These are phyloP conservation scores for Fusarium ambrosium DNA, from an alignment of 2,329 filamentous ascomycete species.

Conservation along the genomic window DNA sequence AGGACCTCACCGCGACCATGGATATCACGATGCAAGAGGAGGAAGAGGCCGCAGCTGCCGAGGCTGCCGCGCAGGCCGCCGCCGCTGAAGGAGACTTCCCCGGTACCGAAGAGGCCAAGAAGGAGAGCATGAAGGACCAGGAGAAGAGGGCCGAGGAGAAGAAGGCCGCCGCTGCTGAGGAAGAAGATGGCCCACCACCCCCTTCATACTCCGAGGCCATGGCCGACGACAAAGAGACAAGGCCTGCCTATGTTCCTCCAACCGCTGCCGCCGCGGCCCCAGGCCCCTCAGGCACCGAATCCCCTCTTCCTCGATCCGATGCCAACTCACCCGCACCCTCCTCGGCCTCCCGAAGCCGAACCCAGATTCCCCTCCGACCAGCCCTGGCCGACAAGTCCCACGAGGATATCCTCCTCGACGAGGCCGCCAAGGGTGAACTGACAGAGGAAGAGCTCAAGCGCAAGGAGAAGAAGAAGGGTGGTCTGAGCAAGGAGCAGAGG, in stretches of 20 bases:
- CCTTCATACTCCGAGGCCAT: constrained; percentile 57
- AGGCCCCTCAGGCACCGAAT: constrained; percentile 33
- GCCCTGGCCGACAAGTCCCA: constrained; percentile 88
- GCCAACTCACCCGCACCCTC: constrained; percentile 59
- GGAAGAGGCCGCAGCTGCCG: constrained; percentile 69
- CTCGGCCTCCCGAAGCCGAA: constrained; percentile 58
- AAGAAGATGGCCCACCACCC: constrained; percentile 47
- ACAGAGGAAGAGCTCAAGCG: constrained; percentile 63
- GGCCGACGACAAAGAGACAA: constrained; percentile 54
- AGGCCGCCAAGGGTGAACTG: constrained; percentile 81
- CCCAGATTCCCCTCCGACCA: constrained; percentile 80
- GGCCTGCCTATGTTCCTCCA: constrained; percentile 32
- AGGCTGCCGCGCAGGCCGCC: constrained; percentile 64
- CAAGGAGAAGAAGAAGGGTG: constrained; percentile 87
- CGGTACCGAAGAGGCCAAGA: constrained; percentile 68
- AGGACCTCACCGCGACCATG: constrained; percentile 97
- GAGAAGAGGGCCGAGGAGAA: constrained; percentile 44
- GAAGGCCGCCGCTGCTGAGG: constrained; percentile 44
- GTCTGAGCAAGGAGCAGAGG: constrained; percentile 89
- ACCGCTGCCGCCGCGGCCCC: constrained; percentile 6
- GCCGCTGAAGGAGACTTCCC: constrained; percentile 67
- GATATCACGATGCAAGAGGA: constrained; percentile 93
- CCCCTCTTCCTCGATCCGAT: constrained; percentile 51
- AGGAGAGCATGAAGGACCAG: constrained; percentile 65
- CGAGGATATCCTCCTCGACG: constrained; percentile 63